phyloP scores from a whole-genome alignment of 768 basidiomycete species.

The Leccinellum albellum region DNA sequence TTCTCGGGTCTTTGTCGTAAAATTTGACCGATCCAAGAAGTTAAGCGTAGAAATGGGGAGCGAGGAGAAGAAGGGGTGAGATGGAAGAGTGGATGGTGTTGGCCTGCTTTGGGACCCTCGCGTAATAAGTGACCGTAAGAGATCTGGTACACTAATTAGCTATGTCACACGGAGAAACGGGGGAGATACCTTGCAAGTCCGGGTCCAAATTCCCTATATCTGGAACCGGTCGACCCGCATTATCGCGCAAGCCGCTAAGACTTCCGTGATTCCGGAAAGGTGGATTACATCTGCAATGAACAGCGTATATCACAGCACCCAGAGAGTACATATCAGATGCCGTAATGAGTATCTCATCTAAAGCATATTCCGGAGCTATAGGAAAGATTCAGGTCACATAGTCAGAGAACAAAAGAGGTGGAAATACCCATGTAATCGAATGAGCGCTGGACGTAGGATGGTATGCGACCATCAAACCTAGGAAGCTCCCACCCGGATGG shows the following conservation, averaged over 20 bases:
- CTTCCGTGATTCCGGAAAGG: slow-evolving; percentile 86
- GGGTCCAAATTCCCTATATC: slow-evolving; percentile 64
- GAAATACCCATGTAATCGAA: slow-evolving; percentile 87
- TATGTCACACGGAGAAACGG: neutral
- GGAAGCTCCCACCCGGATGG: slow-evolving; percentile 89
- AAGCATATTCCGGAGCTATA: slow-evolving; percentile 87
- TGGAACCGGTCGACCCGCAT: slow-evolving; percentile 57
- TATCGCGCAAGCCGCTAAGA: slow-evolving; percentile 64
- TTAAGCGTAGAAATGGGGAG: slow-evolving; percentile 93
- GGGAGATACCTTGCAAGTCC: slow-evolving; percentile 62
- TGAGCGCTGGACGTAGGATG: slow-evolving; percentile 81
- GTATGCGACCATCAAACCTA: slow-evolving; percentile 76
- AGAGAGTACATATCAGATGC: slow-evolving; percentile 93
- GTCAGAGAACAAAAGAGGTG: neutral
- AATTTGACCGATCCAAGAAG: slow-evolving; percentile 93
- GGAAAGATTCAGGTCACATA: slow-evolving; percentile 3
- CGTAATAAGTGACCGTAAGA: slow-evolving; percentile 79
- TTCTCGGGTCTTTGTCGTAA: slow-evolving; percentile 89
- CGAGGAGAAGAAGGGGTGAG: slow-evolving; percentile 90
- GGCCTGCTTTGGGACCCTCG: slow-evolving; percentile 71
- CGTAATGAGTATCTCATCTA: slow-evolving; percentile 83
- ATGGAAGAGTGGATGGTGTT: slow-evolving; percentile 73
- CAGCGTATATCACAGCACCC: slow-evolving; percentile 87
- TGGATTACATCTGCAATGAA: slow-evolving; percentile 82
- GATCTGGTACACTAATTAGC: slow-evolving; percentile 35